These are phyloP conservation scores for Pyrus pyrifolia DNA, from an alignment of 306 rosid genomes.

Conservation along the genomic window DNA sequence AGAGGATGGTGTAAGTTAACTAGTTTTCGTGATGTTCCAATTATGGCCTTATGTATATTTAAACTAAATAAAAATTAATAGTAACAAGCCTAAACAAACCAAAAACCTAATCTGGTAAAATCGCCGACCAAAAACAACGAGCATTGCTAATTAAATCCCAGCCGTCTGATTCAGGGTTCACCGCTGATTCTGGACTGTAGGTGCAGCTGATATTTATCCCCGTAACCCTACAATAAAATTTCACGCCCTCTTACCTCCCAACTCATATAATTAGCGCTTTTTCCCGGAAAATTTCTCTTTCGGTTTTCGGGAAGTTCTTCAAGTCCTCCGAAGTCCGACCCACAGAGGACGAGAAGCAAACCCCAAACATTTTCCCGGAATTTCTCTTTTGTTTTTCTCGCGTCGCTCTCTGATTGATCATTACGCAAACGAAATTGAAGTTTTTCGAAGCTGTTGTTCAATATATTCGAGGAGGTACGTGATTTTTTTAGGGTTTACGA, in stretches of 20 bases:
- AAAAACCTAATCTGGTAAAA: not conserved
- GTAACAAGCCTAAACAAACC: too few relatives aligned
- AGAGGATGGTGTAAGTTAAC: too few relatives aligned
- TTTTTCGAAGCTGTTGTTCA: not conserved
- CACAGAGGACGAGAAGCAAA: not conserved
- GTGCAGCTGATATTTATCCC: not conserved
- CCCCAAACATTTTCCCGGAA: not conserved
- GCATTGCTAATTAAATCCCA: not conserved
- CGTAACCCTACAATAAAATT: constrained; percentile 13
- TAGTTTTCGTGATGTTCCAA: too few relatives aligned
- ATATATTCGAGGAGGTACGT: constrained; percentile 7
- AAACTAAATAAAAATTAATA: too few relatives aligned
- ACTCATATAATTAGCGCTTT: not conserved
- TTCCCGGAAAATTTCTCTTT: not conserved
- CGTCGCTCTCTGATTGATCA: not conserved
- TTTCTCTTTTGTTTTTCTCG: not conserved
- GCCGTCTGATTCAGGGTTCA: not conserved
- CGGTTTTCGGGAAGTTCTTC: not conserved
- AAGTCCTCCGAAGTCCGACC: not conserved
- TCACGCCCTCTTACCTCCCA: not conserved
- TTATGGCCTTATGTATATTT: too few relatives aligned
- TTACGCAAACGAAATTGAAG: not conserved
- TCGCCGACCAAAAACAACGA: not conserved
- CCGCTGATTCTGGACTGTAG: not conserved
- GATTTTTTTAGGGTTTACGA: not conserved